Evolutionary conservation across 1,284 basidiomycete species (phyloP).

Genomic region (Peniophora sp.): DNA sequence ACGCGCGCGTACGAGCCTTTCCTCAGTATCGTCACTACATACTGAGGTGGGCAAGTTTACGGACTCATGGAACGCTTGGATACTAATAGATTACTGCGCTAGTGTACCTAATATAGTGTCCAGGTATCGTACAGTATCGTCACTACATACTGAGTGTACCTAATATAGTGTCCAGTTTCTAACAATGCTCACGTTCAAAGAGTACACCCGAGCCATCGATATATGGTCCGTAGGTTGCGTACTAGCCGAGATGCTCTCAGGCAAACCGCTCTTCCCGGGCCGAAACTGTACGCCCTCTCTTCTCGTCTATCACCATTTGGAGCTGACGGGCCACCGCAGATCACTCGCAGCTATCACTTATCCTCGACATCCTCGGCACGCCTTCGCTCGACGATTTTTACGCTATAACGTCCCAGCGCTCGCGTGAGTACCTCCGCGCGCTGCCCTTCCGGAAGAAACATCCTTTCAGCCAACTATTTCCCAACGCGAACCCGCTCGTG

Average conservation of each 20-base stretch:
- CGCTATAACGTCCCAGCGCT: constrained; percentile 79
- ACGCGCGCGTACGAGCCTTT: too few relatives aligned
- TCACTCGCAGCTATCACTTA: constrained; percentile 86
- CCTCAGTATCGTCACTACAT: too few relatives aligned
- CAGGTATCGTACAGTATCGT: too few relatives aligned
- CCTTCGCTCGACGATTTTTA: constrained; percentile 91
- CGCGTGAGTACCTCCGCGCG: constrained; percentile 89
- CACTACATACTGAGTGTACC: too few relatives aligned
- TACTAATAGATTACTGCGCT: too few relatives aligned
- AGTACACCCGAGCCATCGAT: constrained; percentile 89
- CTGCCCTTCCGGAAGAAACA: constrained; percentile 87
- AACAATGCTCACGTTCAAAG: constrained; percentile 92
- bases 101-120: too few relatives aligned
- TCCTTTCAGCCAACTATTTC: constrained; percentile 70
- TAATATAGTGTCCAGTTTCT: too few relatives aligned
- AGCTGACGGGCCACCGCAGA: constrained; percentile 49
- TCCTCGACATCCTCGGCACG: constrained; percentile 83
- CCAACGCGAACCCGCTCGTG: constrained; percentile 74
- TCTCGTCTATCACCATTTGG: neutral
- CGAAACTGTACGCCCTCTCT: constrained; percentile 60
- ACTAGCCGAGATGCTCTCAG: constrained; percentile 88
- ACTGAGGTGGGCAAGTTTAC: too few relatives aligned
- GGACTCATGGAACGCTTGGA: too few relatives aligned
- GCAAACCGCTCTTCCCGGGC: constrained; percentile 87
- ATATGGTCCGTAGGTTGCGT: constrained; percentile 94